These are phyloP conservation scores for Dendrobium huoshanense DNA, from an alignment of 106 monocot species.

Conservation along the genomic window DNA sequence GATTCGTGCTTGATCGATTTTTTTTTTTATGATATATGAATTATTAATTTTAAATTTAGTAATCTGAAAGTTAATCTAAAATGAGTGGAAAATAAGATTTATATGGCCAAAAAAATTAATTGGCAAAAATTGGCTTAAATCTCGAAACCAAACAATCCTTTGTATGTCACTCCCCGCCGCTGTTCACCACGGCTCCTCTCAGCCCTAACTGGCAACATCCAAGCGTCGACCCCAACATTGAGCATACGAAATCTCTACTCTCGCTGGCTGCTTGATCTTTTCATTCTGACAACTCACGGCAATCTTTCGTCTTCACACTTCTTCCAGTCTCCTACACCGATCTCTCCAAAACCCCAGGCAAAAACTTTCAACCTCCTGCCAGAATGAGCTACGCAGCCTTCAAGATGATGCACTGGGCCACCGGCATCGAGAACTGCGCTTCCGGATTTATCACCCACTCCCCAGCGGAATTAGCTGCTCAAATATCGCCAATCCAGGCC, in stretches of 20 bases:
- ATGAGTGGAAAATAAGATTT: too few relatives aligned
- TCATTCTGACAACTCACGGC: background rate
- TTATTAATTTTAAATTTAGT: too few relatives aligned
- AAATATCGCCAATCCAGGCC: conserved; percentile 19
- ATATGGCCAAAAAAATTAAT: background rate
- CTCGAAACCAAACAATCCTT: background rate
- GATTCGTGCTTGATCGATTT: too few relatives aligned
- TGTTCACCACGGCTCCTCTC: background rate
- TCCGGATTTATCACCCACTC: conserved; percentile 75
- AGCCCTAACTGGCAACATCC: background rate
- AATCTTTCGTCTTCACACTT: background rate
- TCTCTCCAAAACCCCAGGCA: conserved; percentile 6
- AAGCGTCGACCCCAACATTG: background rate
- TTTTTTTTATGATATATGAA: too few relatives aligned
- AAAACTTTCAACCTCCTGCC: background rate
- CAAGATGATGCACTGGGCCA: conserved; percentile 92
- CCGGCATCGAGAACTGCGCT: conserved; percentile 92
- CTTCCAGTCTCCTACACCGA: background rate
- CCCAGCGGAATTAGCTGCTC: conserved; percentile 30
- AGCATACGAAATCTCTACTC: background rate
- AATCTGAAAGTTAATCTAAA: too few relatives aligned
- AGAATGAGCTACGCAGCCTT: conserved; percentile 95
- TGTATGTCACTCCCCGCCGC: background rate
- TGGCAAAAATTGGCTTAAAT: background rate
- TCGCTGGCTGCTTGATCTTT: background rate